Base-by-base conservation (phyloP, 257 asterid genomes). In the Hygrophila difformis region DNA sequence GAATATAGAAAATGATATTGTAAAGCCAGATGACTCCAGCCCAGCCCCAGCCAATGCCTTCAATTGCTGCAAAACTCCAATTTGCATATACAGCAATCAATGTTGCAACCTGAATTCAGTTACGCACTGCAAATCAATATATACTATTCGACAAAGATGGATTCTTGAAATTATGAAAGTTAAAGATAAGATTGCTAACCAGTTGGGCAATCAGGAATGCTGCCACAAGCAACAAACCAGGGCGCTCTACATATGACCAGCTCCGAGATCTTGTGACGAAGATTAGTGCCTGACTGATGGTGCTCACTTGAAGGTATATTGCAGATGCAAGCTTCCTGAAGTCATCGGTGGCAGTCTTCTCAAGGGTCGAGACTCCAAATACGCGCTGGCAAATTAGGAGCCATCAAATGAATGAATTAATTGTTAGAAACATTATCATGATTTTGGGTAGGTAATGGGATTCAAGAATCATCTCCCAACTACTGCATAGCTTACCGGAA, bases 21-120 rank as follows among this genome's bases (percentile, higher is more conserved):
- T 88, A 88, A 28, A 88, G 88, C 97, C 97, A 88, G 61, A 88
- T 81, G 36, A 88, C 95, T 0, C 97, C 97, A 0, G 97, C 97
- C 97, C 97, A 88, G 50, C 95, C 95, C 97, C 97, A 88, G 6
- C 97, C 97, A 21, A 88, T 88, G 53, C 97, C 97, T 71, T 88
- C 97, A 9, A 88, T 81, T 21, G 97, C 97, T n/a, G 95, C 91
- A 59, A 81, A 89, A 67, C 93, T 67, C 98, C 94, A 89, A 56
- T 55, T 85, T 21, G 96, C 98, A 45, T 89, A 89, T 0, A 89
- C 98, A 0, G 93, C 94, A 39, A 89, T 85, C 66, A 89, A 66
- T 17, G 98, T 89, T 47, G 96, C 98, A 29, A 89, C 87, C 97
- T 88, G 72, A 1, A 35, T 42, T 17, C 44, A 6, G 39, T 22